Base-by-base conservation (phyloP, 257 asterid genomes). In the Solanum phureja region DNA sequence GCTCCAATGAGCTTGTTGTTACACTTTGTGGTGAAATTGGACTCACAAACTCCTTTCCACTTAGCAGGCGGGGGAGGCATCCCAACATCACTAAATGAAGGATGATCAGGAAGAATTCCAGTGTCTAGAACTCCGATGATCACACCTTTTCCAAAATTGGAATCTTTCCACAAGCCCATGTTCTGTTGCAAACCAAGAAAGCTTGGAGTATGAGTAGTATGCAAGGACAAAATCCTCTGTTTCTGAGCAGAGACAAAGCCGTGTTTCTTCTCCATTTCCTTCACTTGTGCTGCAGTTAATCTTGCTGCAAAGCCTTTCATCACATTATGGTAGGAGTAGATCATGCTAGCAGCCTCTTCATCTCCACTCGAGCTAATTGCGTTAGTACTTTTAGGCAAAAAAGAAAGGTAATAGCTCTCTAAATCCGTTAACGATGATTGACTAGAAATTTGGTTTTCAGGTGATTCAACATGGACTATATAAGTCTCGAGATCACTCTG, bases 1-100 rank as follows among this genome's bases (percentile, higher is more conserved):
- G 93, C 94, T 56, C 97, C 97, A 8, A 93, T 93, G 71, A 94
- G 88, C 86, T 93, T 93, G 85, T 92, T 94, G 68, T 93, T 94
- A 23, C 95, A 93, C 3, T 35, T 86, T 0, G 27, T 52, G 1
- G 87, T 75, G 49, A 82, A 75, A 31, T 86, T 87, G 64, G 90
- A 89, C 31, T 92, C 89, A 8, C 95, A 93, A 37, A 40, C 84
- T 18, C 94, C 96, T 66, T 89, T 90, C 94, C 96, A 93, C 64
- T 88, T 93, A 5, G 90, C 88, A 0, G 95, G 94, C 1, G 96
- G 94, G 13, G 93, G 90, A 2, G 94, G 92, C 91, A 94, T 87
- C 35, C 94, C 94, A 62, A 87, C 89, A 21, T 92, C 96, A 5
- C 87, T 84, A 69, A 94, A 93, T 3, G 95, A 94, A 9, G 95